phyloP scores from a whole-genome alignment of 1,139 yeast species.

The Hyphopichia khmerensis region DNA sequence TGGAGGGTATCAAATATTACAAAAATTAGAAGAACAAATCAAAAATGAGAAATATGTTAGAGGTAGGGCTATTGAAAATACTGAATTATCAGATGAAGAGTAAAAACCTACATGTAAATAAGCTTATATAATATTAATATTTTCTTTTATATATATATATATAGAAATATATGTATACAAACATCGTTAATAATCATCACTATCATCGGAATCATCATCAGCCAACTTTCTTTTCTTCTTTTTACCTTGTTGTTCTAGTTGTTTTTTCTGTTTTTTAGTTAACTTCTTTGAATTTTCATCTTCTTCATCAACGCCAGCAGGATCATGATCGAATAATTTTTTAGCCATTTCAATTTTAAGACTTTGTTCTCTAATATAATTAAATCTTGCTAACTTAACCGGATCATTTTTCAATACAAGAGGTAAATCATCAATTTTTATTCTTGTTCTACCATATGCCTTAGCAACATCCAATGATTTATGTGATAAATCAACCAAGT shows the following conservation, averaged over 20 bases:
- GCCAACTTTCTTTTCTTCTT: constrained; percentile 8
- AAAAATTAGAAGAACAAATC: constrained; percentile 41
- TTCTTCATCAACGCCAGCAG: constrained; percentile 9
- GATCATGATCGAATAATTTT: constrained; percentile 70
- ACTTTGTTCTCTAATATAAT: constrained; percentile 73
- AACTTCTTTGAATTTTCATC: constrained; percentile 2
- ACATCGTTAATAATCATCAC: background rate
- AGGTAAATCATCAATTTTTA: constrained; percentile 84
- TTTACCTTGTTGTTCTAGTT: constrained; percentile 2
- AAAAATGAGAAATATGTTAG: constrained; percentile 61
- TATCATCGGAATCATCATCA: constrained; percentile 3
- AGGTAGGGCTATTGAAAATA: constrained; percentile 62
- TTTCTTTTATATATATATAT: background rate
- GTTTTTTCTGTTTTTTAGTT: constrained; percentile 4
- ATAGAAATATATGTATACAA: background rate
- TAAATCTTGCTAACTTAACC: constrained; percentile 77
- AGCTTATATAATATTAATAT: too few relatives aligned
- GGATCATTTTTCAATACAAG: constrained; percentile 84
- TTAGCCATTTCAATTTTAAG: constrained; percentile 77
- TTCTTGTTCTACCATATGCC: constrained; percentile 58
- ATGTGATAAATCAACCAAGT: constrained; percentile 57
- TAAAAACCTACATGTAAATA: constrained; percentile 2
- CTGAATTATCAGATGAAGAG: constrained; percentile 25
- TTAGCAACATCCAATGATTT: constrained; percentile 22
- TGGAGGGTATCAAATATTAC: constrained; percentile 13